A percentile compares a stretch with the other conserved stretches of the same genome.
Conservation (phyloP, 768 basidiomycete species). For the Termitomyces heimii region DNA sequence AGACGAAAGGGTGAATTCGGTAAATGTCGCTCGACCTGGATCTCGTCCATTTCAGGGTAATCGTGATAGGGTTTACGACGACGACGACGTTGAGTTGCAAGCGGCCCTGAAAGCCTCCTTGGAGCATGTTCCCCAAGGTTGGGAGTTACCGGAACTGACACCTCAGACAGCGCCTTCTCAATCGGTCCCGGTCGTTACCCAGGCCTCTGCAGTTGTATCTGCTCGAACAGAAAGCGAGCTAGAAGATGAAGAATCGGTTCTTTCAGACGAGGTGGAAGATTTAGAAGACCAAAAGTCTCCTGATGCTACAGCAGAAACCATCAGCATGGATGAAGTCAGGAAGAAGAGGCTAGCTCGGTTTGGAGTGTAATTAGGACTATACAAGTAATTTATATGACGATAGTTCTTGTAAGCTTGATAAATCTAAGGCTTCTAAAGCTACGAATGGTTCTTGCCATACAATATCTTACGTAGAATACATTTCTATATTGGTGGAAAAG, state of each 20-base stretch:
- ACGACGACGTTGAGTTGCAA: slow-evolving; percentile 84
- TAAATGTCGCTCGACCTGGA: slow-evolving; percentile 11
- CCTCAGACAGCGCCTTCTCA: slow-evolving; percentile 5
- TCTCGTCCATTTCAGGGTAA: slow-evolving; percentile 1
- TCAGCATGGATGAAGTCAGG: slow-evolving; percentile 63
- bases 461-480: background rate
- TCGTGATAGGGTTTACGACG: slow-evolving; percentile 59
- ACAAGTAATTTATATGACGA: background rate
- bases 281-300: slow-evolving; percentile 2
- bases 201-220: background rate
- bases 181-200: background rate
- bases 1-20: slow-evolving; percentile 8
- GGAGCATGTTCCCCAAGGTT: slow-evolving; percentile 54
- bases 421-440: background rate
- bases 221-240: slow-evolving; percentile 7
- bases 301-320: slow-evolving; percentile 26
- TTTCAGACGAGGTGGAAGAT: slow-evolving; percentile 28
- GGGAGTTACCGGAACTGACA: slow-evolving; percentile 27
- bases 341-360: slow-evolving; percentile 60
- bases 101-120: slow-evolving; percentile 84
- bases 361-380: slow-evolving; percentile 31
- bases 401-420: background rate
- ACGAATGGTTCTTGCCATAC: background rate
- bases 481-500: background rate
- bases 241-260: slow-evolving; percentile 31